These are phyloP conservation scores for Drechslerella stenobrocha DNA, from an alignment of 2,329 filamentous ascomycete genomes.

Conservation along the genomic window DNA sequence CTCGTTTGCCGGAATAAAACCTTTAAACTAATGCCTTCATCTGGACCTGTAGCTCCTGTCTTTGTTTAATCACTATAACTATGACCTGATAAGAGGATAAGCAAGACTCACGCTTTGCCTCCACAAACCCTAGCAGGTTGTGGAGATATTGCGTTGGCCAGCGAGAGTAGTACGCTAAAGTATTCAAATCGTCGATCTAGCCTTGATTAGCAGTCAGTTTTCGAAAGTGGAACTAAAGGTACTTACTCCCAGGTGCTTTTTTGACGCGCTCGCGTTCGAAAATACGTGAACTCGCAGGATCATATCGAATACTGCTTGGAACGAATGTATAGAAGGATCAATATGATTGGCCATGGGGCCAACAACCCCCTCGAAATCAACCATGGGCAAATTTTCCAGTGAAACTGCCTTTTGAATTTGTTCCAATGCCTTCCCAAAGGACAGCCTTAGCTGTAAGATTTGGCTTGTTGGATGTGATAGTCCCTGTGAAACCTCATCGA, in stretches of 20 bases:
- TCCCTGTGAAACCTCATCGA: slow-evolving; percentile 23
- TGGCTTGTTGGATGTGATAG: slow-evolving; percentile 22
- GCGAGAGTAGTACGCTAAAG: slow-evolving; percentile 24
- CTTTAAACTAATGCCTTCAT: slow-evolving; percentile 5
- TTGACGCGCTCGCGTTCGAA: slow-evolving; percentile 2
- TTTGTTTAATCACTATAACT: too few relatives aligned
- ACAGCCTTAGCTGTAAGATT: slow-evolving; percentile 26
- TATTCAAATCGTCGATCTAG: slow-evolving; percentile 29
- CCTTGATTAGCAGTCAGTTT: slow-evolving; percentile 1
- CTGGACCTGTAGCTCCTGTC: not conserved
- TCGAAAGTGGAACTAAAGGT: not conserved
- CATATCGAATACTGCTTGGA: slow-evolving; percentile 30
- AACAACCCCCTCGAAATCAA: slow-evolving; percentile 32
- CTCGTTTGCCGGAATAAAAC: slow-evolving; percentile 3
- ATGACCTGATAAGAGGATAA: not conserved
- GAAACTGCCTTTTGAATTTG: slow-evolving; percentile 14
- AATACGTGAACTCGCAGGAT: slow-evolving; percentile 29
- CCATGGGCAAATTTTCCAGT: slow-evolving; percentile 3
- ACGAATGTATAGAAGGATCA: slow-evolving; percentile 5
- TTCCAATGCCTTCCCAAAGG: slow-evolving; percentile 32
- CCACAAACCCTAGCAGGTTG: slow-evolving; percentile 2
- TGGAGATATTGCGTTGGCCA: slow-evolving; percentile 25
- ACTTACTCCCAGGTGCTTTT: slow-evolving; percentile 1
- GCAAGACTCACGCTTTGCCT: slow-evolving; percentile 10
- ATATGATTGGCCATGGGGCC: slow-evolving; percentile 5